Evolutionary conservation across 2,329 filamentous ascomycete species (phyloP).

Genomic region (Diaporthe ilicicola): DNA sequence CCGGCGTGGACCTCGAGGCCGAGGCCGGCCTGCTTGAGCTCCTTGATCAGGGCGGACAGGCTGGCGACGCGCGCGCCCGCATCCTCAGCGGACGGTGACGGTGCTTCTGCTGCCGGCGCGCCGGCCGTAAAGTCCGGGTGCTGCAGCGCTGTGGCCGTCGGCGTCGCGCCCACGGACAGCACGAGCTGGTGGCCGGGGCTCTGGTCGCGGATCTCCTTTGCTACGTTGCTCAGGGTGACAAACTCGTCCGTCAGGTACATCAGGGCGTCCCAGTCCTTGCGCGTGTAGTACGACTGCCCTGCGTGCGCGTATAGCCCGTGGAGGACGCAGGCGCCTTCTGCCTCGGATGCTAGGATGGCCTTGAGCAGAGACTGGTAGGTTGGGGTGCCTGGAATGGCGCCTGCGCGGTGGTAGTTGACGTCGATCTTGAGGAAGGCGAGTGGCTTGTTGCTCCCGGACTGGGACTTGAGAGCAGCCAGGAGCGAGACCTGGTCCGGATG

Average conservation of each 20-base stretch:
- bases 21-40: slow-evolving; percentile 49
- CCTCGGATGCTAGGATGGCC: slow-evolving; percentile 66
- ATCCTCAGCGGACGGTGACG: slow-evolving; percentile 31
- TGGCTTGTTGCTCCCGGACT: slow-evolving; percentile 55
- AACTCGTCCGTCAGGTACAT: slow-evolving; percentile 69
- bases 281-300: slow-evolving; percentile 70
- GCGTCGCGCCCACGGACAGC: slow-evolving; percentile 79
- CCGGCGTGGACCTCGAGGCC: slow-evolving; percentile 77
- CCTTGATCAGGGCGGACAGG: slow-evolving; percentile 51
- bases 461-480: slow-evolving; percentile 53
- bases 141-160: slow-evolving; percentile 73
- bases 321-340: slow-evolving; percentile 46
- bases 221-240: slow-evolving; percentile 57
- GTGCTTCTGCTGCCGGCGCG: not conserved
- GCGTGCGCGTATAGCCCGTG: slow-evolving; percentile 59
- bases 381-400: slow-evolving; percentile 57
- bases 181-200: slow-evolving; percentile 48
- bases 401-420: slow-evolving; percentile 76
- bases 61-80: slow-evolving; percentile 35
- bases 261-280: slow-evolving; percentile 63
- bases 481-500: slow-evolving; percentile 67
- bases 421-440: slow-evolving; percentile 78
- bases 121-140: slow-evolving; percentile 50
- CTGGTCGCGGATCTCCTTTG: slow-evolving; percentile 46
- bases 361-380: slow-evolving; percentile 66